Evolutionary conservation across 208 protist species (phyloP).

Genomic region (Trypanosoma conorhini): DNA sequence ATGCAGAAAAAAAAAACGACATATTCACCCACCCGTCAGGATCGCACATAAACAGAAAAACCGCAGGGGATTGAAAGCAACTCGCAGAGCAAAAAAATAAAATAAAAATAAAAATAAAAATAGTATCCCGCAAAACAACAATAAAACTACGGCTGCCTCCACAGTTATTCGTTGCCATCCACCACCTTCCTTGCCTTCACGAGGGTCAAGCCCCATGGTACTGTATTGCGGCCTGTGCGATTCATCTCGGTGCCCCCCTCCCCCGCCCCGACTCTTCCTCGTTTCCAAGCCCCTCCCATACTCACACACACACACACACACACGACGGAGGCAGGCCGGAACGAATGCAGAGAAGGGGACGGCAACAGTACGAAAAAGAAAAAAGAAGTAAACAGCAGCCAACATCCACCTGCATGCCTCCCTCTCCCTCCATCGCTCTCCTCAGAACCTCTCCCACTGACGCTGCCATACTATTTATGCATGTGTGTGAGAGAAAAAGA

Average conservation of each 20-base stretch:
- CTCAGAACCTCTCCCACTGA: neutral
- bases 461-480: neutral
- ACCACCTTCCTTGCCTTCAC: neutral
- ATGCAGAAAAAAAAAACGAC: neutral
- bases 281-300: neutral
- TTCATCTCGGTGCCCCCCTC: neutral
- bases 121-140: constrained; percentile 1
- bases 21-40: neutral
- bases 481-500: neutral
- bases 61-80: neutral
- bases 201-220: too few relatives aligned
- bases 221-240: too few relatives aligned
- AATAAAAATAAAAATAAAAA: constrained; percentile 1
- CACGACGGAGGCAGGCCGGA: neutral
- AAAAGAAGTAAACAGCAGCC: neutral
- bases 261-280: neutral
- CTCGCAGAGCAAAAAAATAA: neutral
- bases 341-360: neutral
- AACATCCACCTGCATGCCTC: neutral
- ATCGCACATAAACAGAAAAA: neutral
- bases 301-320: neutral
- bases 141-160: neutral
- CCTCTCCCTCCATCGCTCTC: neutral
- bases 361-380: neutral
- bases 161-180: neutral